Base-by-base conservation (phyloP, 192 early-diverging fungal genomes). In the Coemansia erecta region DNA sequence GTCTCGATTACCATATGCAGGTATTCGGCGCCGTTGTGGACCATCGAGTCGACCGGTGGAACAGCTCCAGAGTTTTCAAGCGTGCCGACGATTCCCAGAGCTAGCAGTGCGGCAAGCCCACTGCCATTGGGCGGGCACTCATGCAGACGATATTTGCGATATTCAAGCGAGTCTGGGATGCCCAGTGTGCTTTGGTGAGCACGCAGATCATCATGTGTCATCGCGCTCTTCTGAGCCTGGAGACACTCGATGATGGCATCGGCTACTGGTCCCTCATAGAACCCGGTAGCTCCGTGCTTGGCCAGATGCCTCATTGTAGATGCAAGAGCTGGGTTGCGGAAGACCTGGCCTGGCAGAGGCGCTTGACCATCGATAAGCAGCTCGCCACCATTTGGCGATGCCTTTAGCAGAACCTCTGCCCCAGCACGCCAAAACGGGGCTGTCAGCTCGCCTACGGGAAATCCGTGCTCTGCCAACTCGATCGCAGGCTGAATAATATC, bases 41-140 rank as follows among this genome's bases (percentile, higher is more conserved):
- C 69, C 49, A 85, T 52, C 21, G 70, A 50, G 11, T 18, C 60
- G 19, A 89, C 66, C 12, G 71, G 54, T 8, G 63, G 56, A 18
- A 77, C 64, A 19, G 40, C 41, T 4, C 73, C 69, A 3, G 53
- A 12, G 11, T 67, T 48, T 61, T 90, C 77, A 8, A 90, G 66
- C 12, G 59, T 63, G 19, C 86, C 75, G 10, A 90, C 57, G 26
- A 90, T 85, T 8, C 87, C 86, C 17, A 92, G 66, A 4, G 89
- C 87, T 45, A 90, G 75, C 22, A 91, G 71, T 8, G 89, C 87
- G 7, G 82, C 82, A 28, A 92, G 77, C 8, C 88, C 90, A 57
- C 87, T 85, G 21, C 87, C 86, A 54, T 92, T 92, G 4, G 91
- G 91, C 33, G 88, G 83, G 52, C 85, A 86, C 69, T 93, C 90